Evolutionary conservation across 2,329 filamentous ascomycete species (phyloP).

Genomic region (Cucurbitaria berberidis): DNA sequence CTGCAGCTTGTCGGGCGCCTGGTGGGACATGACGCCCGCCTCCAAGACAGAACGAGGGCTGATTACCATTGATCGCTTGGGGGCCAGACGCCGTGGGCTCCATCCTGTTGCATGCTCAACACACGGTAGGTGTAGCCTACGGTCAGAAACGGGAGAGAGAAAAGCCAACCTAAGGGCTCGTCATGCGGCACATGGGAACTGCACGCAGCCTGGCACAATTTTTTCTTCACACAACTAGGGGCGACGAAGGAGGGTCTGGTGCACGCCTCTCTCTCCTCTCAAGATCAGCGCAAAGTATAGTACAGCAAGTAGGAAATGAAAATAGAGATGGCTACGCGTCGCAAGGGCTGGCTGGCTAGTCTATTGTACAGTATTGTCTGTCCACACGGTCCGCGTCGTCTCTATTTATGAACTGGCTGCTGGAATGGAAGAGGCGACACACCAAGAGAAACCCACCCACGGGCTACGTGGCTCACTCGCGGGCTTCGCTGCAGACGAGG

Average conservation of each 20-base stretch:
- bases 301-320: too few species aligned
- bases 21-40: slow-evolving; percentile 15
- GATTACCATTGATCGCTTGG: slow-evolving; percentile 6
- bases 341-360: not conserved
- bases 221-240: slow-evolving; percentile 23
- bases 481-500: too few species aligned
- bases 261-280: too few species aligned
- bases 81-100: slow-evolving; percentile 23
- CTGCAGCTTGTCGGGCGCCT: slow-evolving; percentile 17
- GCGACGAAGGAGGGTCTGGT: slow-evolving; percentile 7
- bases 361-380: slow-evolving; percentile 35
- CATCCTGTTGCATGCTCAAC: slow-evolving; percentile 17
- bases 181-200: slow-evolving; percentile 19
- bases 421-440: not conserved
- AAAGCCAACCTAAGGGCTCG: too few species aligned
- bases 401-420: slow-evolving; percentile 19
- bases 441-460: slow-evolving; percentile 1
- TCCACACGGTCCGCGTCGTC: slow-evolving; percentile 29
- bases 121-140: slow-evolving; percentile 33
- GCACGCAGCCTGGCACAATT: slow-evolving; percentile 21
- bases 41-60: slow-evolving; percentile 7
- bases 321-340: not conserved
- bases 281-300: slow-evolving; percentile 6
- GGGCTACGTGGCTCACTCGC: slow-evolving; percentile 41
- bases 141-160: slow-evolving; percentile 32